Evolutionary conservation across 805 yeast genomes (phyloP).

Genomic region (Candida sonorensis): DNA sequence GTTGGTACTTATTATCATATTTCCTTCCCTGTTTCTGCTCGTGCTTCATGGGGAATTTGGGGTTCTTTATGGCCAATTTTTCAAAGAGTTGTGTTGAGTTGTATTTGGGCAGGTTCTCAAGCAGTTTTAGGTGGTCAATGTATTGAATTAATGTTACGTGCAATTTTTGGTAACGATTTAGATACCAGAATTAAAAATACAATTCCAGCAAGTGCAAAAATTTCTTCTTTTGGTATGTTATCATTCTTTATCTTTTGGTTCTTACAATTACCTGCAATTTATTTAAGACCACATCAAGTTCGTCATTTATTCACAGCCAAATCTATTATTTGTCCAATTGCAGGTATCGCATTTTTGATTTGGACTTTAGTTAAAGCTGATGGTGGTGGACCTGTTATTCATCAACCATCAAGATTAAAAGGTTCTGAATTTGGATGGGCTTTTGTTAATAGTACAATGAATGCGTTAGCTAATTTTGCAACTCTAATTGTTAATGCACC

Average conservation of each 20-base stretch:
- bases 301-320: slow-evolving; percentile 81
- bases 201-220: slow-evolving; percentile 33
- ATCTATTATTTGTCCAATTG: slow-evolving; percentile 72
- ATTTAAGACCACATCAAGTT: slow-evolving; percentile 75
- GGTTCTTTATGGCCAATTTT: slow-evolving; percentile 85
- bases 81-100: slow-evolving; percentile 75
- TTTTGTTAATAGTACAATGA: slow-evolving; percentile 71
- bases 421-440: slow-evolving; percentile 77
- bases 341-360: slow-evolving; percentile 74
- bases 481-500: slow-evolving; percentile 86
- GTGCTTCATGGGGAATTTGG: slow-evolving; percentile 82
- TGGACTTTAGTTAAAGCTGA: slow-evolving; percentile 81
- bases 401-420: slow-evolving; percentile 41
- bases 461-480: slow-evolving; percentile 78
- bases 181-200: slow-evolving; percentile 57
- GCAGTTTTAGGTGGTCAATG: slow-evolving; percentile 81
- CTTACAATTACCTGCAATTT: slow-evolving; percentile 69
- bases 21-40: slow-evolving; percentile 74
- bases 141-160: slow-evolving; percentile 65
- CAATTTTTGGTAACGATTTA: slow-evolving; percentile 67
- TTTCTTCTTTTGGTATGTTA: slow-evolving; percentile 67
- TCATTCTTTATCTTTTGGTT: slow-evolving; percentile 80
- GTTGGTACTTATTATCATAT: slow-evolving; percentile 77
- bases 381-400: slow-evolving; percentile 71
- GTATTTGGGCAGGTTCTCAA: slow-evolving; percentile 85